Conservation (phyloP, 1,139 yeast genomes). For the Entelexis paramagnoliae region DNA sequence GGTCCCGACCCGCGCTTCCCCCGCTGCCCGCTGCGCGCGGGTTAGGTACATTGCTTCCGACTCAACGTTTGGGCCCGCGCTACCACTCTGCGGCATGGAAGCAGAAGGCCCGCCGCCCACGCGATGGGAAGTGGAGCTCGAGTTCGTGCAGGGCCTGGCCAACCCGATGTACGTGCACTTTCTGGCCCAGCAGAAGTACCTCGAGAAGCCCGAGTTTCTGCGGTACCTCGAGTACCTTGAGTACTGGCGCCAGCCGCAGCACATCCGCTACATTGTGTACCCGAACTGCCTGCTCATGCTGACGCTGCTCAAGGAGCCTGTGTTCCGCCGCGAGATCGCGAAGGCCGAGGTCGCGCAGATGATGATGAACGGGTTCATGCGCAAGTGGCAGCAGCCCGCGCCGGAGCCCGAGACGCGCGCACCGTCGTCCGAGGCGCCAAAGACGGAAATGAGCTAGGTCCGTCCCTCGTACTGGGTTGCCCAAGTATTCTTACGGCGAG, state of each 20-base stretch:
- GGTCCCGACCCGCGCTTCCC: too few species aligned
- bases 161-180: constrained; percentile 67
- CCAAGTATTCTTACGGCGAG: too few species aligned
- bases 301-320: constrained; percentile 40
- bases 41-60: neutral
- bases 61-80: neutral
- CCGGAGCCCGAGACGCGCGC: neutral
- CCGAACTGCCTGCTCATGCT: constrained; percentile 64
- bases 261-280: constrained; percentile 53
- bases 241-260: constrained; percentile 64
- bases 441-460: neutral
- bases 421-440: neutral
- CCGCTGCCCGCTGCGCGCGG: too few species aligned
- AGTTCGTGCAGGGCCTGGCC: constrained; percentile 72
- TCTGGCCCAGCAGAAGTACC: constrained; percentile 61
- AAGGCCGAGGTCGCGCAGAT: constrained; percentile 36
- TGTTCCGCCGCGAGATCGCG: constrained; percentile 34
- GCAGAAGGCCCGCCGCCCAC: constrained; percentile 42
- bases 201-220: constrained; percentile 51
- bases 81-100: constrained; percentile 3
- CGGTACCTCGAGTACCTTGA: constrained; percentile 57
- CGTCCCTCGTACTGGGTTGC: too few species aligned
- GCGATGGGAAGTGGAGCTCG: constrained; percentile 73
- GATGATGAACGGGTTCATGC: constrained; percentile 36
- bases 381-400: constrained; percentile 29